Evolutionary conservation across 495 filamentous ascomycete species (phyloP), one percentile per base, ranked within the genome.

Genomic region (Astrothelium macrocarpum): DNA sequence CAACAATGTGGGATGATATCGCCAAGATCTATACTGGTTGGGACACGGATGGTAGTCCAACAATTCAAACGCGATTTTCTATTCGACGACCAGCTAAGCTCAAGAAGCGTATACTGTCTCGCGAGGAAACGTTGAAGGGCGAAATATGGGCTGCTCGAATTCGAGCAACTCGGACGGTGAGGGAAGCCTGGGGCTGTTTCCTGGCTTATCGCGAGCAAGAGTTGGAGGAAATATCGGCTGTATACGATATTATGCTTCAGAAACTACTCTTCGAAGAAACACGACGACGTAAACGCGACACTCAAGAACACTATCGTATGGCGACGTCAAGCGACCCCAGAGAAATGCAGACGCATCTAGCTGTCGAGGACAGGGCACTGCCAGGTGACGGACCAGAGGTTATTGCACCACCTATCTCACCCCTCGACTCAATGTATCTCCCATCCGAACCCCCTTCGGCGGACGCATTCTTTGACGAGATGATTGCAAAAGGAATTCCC

Each of bases 161-260:
- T 42, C 74, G 78, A 32, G 79, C 87, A 12, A 90, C 87, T 7
- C 77, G 87, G 23, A 90, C 87, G 1, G 71, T 84, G 25, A 79
- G 85, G 42, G 87, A 90, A 75, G 88, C 87, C 12, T 90, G 88
- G 88, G 81, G 80, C 18, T 83, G 82, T 62, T 90, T 89, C 70
- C 68, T 85, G 10, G 78, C 82, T 0, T 84, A 77, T 53, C 76
- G 82, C 65, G 74, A 80, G 32, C 32, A 14, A 42, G 62, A 62
- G 12, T 16, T 64, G 0, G 62, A 46, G 2, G 39, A 67, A 3
- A 32, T 71, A 53, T 63, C 66, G 1, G 71, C 72, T 29, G 75
- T 85, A 0, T 87, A 84, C 68, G 69, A 76, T 59, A 84, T 81
- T 32, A 87, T 89, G 79, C 80, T 84, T 32, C 77, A 80, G 63